A percentile compares a stretch with the other conserved stretches of the same genome.
Conservation (phyloP, 1,284 basidiomycete species). For the Ustilago bromivora region DNA sequence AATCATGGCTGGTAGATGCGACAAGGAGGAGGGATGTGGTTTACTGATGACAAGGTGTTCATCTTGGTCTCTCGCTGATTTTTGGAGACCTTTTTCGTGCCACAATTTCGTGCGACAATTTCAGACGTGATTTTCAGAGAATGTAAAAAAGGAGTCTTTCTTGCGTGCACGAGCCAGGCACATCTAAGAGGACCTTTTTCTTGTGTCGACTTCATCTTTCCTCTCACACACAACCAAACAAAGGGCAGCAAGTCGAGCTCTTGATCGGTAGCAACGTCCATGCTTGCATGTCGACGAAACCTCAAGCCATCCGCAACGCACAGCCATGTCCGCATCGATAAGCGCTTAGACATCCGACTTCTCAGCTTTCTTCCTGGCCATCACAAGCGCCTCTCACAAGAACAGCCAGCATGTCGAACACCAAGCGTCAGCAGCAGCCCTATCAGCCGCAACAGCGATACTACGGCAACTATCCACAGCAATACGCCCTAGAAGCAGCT, state of each 20-base stretch:
- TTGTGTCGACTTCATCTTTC: background rate
- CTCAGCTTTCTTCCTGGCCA: background rate
- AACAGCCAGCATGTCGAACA: slow-evolving; percentile 35
- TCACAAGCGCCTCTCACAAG: background rate
- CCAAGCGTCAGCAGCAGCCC: slow-evolving; percentile 16
- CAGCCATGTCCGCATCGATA: slow-evolving; percentile 28
- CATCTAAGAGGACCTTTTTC: background rate
- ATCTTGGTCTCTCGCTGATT: background rate
- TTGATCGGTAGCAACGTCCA: background rate
- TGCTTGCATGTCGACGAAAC: background rate
- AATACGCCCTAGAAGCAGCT: slow-evolving; percentile 14
- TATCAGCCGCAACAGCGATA: slow-evolving; percentile 7
- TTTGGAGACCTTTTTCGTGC: background rate
- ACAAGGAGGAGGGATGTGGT: background rate
- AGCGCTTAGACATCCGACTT: background rate
- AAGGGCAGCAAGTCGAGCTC: background rate
- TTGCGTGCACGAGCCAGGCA: background rate
- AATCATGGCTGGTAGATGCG: slow-evolving; percentile 25
- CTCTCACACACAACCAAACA: background rate
- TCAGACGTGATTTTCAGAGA: background rate
- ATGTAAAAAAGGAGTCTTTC: no score
- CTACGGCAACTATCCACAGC: slow-evolving; percentile 10
- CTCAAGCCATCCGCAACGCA: background rate
- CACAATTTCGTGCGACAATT: slow-evolving; percentile 1
- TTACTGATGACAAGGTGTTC: background rate